These are phyloP conservation scores for Pichia terricola DNA, from an alignment of 1,139 yeast genomes.

Conservation along the genomic window DNA sequence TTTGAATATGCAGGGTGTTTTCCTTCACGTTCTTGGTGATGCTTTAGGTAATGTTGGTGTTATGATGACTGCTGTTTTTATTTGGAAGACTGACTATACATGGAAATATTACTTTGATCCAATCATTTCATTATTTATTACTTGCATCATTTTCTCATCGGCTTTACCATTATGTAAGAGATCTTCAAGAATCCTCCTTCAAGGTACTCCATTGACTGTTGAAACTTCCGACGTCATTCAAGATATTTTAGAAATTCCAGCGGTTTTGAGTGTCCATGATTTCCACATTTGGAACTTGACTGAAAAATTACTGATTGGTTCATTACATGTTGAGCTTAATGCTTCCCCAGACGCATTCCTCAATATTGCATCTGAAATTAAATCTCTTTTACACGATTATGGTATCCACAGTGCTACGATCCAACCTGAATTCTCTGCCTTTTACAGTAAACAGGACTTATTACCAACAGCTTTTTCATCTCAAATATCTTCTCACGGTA, in stretches of 20 bases:
- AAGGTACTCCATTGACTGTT: conserved; percentile 81
- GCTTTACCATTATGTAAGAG: conserved; percentile 86
- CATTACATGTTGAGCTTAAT: conserved; percentile 73
- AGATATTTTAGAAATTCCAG: conserved; percentile 56
- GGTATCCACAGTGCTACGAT: conserved; percentile 93
- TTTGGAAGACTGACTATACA: conserved; percentile 84
- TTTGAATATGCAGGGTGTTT: conserved; percentile 95
- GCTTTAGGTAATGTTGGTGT: conserved; percentile 96
- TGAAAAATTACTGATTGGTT: conserved; percentile 80
- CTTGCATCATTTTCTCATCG: conserved; percentile 79
- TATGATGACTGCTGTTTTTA: conserved; percentile 76
- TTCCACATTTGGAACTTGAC: conserved; percentile 95
- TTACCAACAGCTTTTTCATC: conserved; percentile 23
- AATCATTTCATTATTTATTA: conserved; percentile 70
- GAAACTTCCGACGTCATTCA: conserved; percentile 66
- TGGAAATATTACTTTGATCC: conserved; percentile 92
- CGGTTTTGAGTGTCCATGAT: conserved; percentile 83
- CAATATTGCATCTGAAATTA: conserved; percentile 64
- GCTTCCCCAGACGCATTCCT: conserved; percentile 58
- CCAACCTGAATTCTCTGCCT: conserved; percentile 68
- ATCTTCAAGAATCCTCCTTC: conserved; percentile 79
- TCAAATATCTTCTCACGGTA: conserved; percentile 11
- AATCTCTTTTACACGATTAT: conserved; percentile 69
- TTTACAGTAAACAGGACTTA: conserved; percentile 21
- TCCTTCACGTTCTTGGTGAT: conserved; percentile 89